Evolutionary conservation across 192 early-diverging fungal genomes (phyloP).

Genomic region (Backusella parvicylindrica): DNA sequence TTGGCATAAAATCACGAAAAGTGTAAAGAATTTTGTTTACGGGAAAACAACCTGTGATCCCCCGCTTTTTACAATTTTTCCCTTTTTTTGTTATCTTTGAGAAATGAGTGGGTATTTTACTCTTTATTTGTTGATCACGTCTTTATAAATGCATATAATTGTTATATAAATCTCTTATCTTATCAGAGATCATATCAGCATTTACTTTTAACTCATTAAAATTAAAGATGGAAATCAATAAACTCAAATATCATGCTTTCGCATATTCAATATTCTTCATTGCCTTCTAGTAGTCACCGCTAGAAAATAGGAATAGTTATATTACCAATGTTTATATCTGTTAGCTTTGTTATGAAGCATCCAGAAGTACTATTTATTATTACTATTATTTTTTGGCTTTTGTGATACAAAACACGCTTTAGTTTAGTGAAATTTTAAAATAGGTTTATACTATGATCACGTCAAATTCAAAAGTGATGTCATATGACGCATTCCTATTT

Average conservation of each 20-base stretch:
- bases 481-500: neutral
- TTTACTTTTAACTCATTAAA: neutral
- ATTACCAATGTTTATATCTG: neutral
- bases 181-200: neutral
- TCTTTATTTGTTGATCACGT: neutral
- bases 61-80: neutral
- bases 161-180: neutral
- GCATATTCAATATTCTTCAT: neutral
- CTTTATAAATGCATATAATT: too few relatives aligned
- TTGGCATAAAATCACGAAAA: neutral
- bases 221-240: too few relatives aligned
- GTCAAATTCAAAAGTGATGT: neutral
- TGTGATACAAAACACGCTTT: neutral
- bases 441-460: neutral
- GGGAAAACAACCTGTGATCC: too few relatives aligned
- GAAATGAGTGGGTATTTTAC: neutral
- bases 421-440: neutral
- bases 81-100: neutral
- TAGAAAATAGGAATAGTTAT: neutral
- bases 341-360: neutral
- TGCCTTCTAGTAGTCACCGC: neutral
- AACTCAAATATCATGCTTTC: too few relatives aligned
- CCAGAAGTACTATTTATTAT: neutral
- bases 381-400: neutral
- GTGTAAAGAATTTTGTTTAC: too few relatives aligned